phyloP scores from a whole-genome alignment of 371 early-diverging fungal species.

The Cokeromyces recurvatus region DNA sequence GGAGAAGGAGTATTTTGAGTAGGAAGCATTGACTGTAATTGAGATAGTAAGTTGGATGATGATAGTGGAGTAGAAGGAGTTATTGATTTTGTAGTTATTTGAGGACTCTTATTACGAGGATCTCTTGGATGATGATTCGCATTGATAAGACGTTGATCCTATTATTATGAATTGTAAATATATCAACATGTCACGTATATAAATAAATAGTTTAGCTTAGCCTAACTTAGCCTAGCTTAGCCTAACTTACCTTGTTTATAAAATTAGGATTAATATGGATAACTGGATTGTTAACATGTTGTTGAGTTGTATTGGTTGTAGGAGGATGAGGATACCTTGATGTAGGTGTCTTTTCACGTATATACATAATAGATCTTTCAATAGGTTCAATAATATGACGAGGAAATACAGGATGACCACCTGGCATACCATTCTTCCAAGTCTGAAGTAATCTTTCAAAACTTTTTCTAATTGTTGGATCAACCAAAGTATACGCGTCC shows the following conservation, averaged over 20 bases:
- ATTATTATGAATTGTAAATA: too few species aligned
- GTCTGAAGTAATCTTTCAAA: conserved; percentile 76
- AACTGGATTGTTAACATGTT: conserved; percentile 10
- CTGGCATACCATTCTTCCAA: conserved; percentile 74
- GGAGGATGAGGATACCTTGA: conserved; percentile 19
- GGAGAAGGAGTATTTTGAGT: not conserved
- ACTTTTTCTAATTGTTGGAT: conserved; percentile 50
- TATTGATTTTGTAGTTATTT: not conserved
- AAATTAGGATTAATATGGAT: conserved; percentile 65
- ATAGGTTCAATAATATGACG: conserved; percentile 49
- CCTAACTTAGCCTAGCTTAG: too few species aligned
- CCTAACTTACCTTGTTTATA: too few species aligned
- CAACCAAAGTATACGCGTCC: conserved; percentile 70
- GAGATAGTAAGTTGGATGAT: conserved; percentile 16
- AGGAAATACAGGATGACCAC: conserved; percentile 60
- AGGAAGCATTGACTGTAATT: conserved; percentile 25
- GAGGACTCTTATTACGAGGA: conserved; percentile 19
- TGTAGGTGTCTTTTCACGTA: conserved; percentile 23
- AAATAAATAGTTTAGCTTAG: too few species aligned
- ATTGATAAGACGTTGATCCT: conserved; percentile 3
- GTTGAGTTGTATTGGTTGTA: conserved; percentile 7
- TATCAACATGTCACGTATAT: too few species aligned
- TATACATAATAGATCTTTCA: conserved; percentile 48
- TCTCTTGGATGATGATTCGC: conserved; percentile 13
- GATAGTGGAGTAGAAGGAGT: conserved; percentile 2